Evolutionary conservation across 2,329 filamentous ascomycete species (phyloP), one percentile per base, ranked within the genome.

Genomic region (Pseudogymnoascus sp.): DNA sequence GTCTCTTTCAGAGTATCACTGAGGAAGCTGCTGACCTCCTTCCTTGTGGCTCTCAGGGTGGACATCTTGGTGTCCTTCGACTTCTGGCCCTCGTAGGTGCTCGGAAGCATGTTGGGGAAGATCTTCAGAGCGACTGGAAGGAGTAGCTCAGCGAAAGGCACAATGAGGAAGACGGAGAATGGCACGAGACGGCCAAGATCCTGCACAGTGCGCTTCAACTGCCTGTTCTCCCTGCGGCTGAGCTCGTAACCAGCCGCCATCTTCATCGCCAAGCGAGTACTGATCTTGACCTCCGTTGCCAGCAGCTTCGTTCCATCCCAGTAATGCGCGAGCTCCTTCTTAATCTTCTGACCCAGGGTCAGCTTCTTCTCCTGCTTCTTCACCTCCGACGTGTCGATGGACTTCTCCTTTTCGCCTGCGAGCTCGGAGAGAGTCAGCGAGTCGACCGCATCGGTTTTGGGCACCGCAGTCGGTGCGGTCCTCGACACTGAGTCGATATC

Each of bases 221-320:
- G 94, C 71, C 92, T 85, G 76, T 94, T 85, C 78, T 99, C 94
- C 77, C 94, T 86, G 65, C 94, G 86, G 62, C 90, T 97, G 65
- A 99, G 84, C 75, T 99, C 94, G 76, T 99, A 99, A 6, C 94
- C 94, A 62, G 90, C 92, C 12, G 92, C 91, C 94, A 99, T 99
- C 79, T 97, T 97, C 74, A 97, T 75, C 5, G 92, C 94, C 66
- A 99, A 78, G 65, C 88, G 88, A 64, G 89, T 90, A 74, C 93
- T 97, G 73, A 99, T 99, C 75, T 80, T 90, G 72, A 97, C 86
- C 76, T 99, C 94, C 1, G 91, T 89, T 20, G 88, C 92, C 67
- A 99, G 79, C 70, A 99, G 80, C 76, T 99, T 99, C 28, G 91
- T 97, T 63, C 94, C 94, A 75, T 99, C 94, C 93, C 94, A 97